These are phyloP conservation scores for Cyanodermella asteris DNA, from an alignment of 2,329 filamentous ascomycete genomes.

Conservation along the genomic window DNA sequence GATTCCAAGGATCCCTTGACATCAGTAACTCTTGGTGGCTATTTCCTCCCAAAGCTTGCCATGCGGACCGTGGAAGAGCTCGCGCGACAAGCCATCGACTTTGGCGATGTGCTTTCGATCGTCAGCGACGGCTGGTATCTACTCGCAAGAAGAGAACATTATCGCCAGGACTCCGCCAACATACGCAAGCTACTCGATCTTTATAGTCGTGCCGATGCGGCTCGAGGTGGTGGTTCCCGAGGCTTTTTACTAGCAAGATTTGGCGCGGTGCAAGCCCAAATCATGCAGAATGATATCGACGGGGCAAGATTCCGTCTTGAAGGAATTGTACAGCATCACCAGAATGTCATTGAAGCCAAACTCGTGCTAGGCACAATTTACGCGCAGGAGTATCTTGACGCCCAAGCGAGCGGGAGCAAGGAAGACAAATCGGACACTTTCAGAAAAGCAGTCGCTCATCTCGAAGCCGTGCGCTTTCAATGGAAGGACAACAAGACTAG, in stretches of 20 bases:
- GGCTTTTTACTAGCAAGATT: conserved; percentile 91
- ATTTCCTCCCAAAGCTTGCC: conserved; percentile 65
- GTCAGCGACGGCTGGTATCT: conserved; percentile 97
- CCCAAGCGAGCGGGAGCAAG: conserved; percentile 46
- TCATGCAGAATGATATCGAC: conserved; percentile 62
- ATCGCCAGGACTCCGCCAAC: conserved; percentile 37
- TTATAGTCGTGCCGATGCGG: conserved; percentile 77
- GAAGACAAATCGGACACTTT: conserved; percentile 73
- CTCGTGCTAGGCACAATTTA: conserved; percentile 77
- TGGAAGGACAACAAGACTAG: conserved; percentile 92
- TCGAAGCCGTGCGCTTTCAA: conserved; percentile 63
- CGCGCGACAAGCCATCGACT: conserved; percentile 80
- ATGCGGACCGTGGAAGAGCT: conserved; percentile 65
- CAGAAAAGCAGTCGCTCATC: conserved; percentile 64
- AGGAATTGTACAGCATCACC: conserved; percentile 76
- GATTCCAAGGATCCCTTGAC: conserved; percentile 81
- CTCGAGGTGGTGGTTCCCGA: conserved; percentile 71
- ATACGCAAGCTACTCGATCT: conserved; percentile 56
- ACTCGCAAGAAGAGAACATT: conserved; percentile 77
- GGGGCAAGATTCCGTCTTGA: conserved; percentile 86
- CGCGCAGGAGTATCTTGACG: conserved; percentile 79
- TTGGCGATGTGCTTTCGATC: conserved; percentile 88
- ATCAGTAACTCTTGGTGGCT: conserved; percentile 72
- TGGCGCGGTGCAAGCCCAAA: conserved; percentile 71
- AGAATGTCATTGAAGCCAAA: conserved; percentile 72